Evolutionary conservation across 352 stramenopile genomes (phyloP).

Genomic region (Pythium scleroteichum): DNA sequence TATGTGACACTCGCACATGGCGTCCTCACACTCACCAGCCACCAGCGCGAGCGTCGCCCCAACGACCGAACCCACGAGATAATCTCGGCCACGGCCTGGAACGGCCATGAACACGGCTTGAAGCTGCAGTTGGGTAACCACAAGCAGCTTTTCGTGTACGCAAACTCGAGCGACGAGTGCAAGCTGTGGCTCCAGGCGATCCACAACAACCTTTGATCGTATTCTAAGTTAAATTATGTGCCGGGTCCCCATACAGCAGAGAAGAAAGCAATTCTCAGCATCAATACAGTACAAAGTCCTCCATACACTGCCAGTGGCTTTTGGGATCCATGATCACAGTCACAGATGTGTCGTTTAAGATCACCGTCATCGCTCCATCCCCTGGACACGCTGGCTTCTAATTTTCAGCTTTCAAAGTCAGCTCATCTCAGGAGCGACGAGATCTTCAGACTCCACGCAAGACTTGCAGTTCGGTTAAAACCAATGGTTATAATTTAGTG

Average conservation of each 20-base stretch:
- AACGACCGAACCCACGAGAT: constrained; percentile 50
- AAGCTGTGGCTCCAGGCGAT: constrained; percentile 56
- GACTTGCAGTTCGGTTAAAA: not conserved
- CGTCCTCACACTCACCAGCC: constrained; percentile 40
- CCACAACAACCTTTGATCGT: constrained; percentile 33
- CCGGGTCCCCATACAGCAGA: not conserved
- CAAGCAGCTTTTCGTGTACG: constrained; percentile 57
- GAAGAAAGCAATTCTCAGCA: constrained; percentile 12
- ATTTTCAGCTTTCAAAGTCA: too few species aligned
- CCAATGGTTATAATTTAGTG: not conserved
- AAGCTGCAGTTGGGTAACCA: constrained; percentile 51
- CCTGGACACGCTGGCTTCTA: too few species aligned
- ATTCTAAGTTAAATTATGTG: constrained; percentile 5
- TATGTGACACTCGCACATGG: constrained; percentile 50
- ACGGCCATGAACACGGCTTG: constrained; percentile 41
- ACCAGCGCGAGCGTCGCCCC: constrained; percentile 31
- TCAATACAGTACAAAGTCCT: not conserved
- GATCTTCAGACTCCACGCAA: too few species aligned
- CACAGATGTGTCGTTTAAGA: too few species aligned
- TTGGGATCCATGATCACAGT: too few species aligned
- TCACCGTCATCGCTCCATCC: too few species aligned
- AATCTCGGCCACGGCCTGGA: constrained; percentile 46
- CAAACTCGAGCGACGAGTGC: constrained; percentile 43
- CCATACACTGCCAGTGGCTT: not conserved
- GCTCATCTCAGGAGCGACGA: too few species aligned